These are phyloP conservation scores for Neonectria faginata DNA, from an alignment of 2,329 filamentous ascomycete species.

Conservation along the genomic window DNA sequence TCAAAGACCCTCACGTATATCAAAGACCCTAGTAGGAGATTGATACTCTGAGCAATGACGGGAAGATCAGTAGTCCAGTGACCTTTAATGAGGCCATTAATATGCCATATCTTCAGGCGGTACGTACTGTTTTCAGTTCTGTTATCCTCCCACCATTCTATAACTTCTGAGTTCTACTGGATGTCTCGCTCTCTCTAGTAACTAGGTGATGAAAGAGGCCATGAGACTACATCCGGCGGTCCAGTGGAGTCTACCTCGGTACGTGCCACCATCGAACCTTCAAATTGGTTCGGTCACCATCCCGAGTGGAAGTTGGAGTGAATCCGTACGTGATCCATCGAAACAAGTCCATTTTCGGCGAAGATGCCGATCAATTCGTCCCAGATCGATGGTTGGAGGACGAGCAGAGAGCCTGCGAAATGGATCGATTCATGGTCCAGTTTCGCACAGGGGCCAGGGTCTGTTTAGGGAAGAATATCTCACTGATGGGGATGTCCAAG, in stretches of 20 bases:
- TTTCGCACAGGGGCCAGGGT: slow-evolving; percentile 15
- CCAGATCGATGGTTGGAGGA: slow-evolving; percentile 23
- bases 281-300: slow-evolving; percentile 9
- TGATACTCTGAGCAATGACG: background rate
- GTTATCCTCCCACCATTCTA: too few species aligned
- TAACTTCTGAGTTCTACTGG: too few species aligned
- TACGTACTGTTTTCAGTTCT: too few species aligned
- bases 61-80: slow-evolving; percentile 15
- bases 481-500: slow-evolving; percentile 25
- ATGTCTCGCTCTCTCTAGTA: too few species aligned
- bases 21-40: slow-evolving; percentile 12
- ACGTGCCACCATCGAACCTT: slow-evolving; percentile 4
- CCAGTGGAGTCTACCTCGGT: slow-evolving; percentile 21
- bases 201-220: slow-evolving; percentile 21
- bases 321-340: slow-evolving; percentile 22
- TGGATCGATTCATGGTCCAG: slow-evolving; percentile 17
- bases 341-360: slow-evolving; percentile 13
- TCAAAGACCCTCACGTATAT: background rate
- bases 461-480: slow-evolving; percentile 20
- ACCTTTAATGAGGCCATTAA: slow-evolving; percentile 16
- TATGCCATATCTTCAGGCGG: slow-evolving; percentile 26
- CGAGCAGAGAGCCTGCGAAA: slow-evolving; percentile 1
- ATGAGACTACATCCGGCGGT: slow-evolving; percentile 21
- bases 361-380: slow-evolving; percentile 14
- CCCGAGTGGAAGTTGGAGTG: slow-evolving; percentile 17